Evolutionary conservation across 306 rosid genomes (phyloP), one percentile per base, ranked within the genome.

Genomic region (Casuarina cunninghamiana): DNA sequence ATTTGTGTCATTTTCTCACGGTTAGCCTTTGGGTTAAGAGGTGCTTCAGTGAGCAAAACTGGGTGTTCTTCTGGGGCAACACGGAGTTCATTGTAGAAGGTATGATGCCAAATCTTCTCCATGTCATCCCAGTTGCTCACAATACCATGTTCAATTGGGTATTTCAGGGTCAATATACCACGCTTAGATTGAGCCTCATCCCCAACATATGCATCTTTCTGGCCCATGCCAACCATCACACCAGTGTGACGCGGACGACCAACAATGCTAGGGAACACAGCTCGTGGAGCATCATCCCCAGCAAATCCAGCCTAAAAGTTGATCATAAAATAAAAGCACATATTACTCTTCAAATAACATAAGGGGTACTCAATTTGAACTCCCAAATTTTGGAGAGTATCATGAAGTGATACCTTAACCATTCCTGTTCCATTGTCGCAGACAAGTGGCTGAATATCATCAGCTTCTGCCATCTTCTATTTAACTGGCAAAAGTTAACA

Each of bases 221-320:
- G 97, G 76, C 97, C 97, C 97, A 92, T 92, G 55, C 97, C 97
- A 26, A 92, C 97, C 97, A 92, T 92, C 82, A 92, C 97, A 54
- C 97, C 97, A 0, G 96, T 92, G 86, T 92, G 97, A 65, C 97
- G 90, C 41, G 97, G 97, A 73, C 97, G 93, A 21, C 96, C 97
- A 37, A 92, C 97, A 77, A 92, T 92, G 82, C 97, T 92, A 21
- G 97, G 97, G 65, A 92, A 92, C 73, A 92, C 97, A 42, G 97
- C 97, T 84, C 97, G 87, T 13, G 97, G 97, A 86, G 97, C 97
- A 86, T 92, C 97, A 75, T 92, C 97, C 81, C 97, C 97, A 54
- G 96, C 97, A 78, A 93, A 93, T 79, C 98, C 97, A 89, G 98
- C 98, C 98, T 93, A 81, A 51, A 72, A 15, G 60, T 71, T 62